phyloP scores from a whole-genome alignment of 1,139 yeast genomes.

The Sugiyamaella castrensis region DNA sequence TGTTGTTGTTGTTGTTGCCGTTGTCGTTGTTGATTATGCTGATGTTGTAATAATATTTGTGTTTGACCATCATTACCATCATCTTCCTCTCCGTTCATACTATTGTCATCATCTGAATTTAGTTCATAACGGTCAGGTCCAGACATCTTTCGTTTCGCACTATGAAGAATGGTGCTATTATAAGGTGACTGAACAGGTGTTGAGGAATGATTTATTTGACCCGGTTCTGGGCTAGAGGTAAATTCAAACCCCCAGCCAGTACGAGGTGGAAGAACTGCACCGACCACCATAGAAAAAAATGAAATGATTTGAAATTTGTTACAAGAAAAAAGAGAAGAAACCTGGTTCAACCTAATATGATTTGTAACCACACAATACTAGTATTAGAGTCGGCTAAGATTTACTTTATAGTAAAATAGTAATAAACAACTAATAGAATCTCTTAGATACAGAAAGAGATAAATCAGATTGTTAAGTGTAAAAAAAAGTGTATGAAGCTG shows the following conservation, averaged over 20 bases:
- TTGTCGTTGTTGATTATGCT: conserved; percentile 5
- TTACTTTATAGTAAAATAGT: no score
- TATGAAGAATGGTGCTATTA: conserved; percentile 2
- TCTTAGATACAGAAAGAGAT: no score
- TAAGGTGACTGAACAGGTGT: neutral
- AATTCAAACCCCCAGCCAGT: conserved; percentile 32
- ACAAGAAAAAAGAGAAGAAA: no score
- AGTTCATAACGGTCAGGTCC: neutral
- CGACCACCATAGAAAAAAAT: conserved; percentile 23
- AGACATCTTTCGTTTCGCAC: conserved; percentile 6
- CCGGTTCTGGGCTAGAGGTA: conserved; percentile 11
- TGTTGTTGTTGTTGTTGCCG: conserved; percentile 1
- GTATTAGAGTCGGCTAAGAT: no score
- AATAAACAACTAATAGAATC: no score
- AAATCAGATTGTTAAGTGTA: no score
- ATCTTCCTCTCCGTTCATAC: neutral
- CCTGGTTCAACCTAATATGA: no score
- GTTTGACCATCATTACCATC: neutral
- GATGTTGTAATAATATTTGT: neutral
- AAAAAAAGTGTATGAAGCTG: no score
- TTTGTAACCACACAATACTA: no score
- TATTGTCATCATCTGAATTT: conserved; percentile 4
- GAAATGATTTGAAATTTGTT: no score
- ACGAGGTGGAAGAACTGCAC: conserved; percentile 30
- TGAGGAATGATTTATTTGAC: neutral